Base-by-base conservation (phyloP, 192 early-diverging fungal genomes). In the Linnemannia elongata region DNA sequence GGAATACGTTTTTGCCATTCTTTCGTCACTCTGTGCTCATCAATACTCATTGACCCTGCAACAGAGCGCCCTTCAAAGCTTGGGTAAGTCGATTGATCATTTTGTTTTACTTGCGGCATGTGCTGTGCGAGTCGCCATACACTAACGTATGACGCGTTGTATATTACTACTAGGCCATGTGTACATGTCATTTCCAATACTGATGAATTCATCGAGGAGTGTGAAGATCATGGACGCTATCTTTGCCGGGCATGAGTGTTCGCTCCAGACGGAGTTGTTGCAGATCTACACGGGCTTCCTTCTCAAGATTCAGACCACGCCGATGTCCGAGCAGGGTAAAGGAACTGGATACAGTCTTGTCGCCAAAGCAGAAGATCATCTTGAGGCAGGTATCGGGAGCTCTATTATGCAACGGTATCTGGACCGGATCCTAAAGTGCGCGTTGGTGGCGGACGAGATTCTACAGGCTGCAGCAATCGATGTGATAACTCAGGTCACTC, bases 361-460 rank as follows among this genome's bases (percentile, higher is more conserved):
- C 24, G 78, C 74, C 52, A 88, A 78, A 42, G 79, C 63, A 24
- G 79, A 84, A 10, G 82, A 83, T 63, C 75, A 88, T 49, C 36
- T 88, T 4, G 82, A 77, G 33, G 78, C 87, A 3, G 82, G 92
- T n/a, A 94, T 99, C n/a, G 96, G 95, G 49, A 93, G 94, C 35
- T 94, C 97, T 68, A 87, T 99, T 47, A 97, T 99, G 95, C 97
- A 99, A 82, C 93, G 92, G 10, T 98, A 97, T 78, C 88, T 99
- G 30, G 90, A 92, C 18, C 86, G 91, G 10, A 94, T 99, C 17
- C 88, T 99, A 22, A 89, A 91, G n/a, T 94, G 94, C 49, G 92
- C 96, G 30, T 90, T 98, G 49, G 80, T 83, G 47, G 79, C 74
- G 30, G 90, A 94, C 49, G 72, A 80, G 5, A 41, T 88, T n/a